phyloP scores from a whole-genome alignment of 2,329 filamentous ascomycete genomes.

The Botrytis sinoallii region DNA sequence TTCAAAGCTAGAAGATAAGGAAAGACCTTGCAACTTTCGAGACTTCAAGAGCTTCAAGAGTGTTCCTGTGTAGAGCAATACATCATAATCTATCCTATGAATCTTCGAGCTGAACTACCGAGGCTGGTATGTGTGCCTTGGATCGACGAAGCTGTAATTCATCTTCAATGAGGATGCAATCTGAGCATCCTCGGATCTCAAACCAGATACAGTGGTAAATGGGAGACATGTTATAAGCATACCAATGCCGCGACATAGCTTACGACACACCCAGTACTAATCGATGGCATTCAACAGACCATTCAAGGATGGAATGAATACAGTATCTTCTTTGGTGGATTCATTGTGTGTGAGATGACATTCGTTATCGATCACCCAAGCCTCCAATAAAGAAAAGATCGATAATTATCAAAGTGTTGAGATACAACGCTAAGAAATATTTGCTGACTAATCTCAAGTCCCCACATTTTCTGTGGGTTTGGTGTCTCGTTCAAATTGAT shows the following conservation, averaged over 20 bases:
- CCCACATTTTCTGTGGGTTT: background rate
- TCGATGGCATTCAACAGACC: background rate
- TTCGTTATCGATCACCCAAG: background rate
- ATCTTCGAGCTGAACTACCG: background rate
- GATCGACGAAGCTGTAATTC: background rate
- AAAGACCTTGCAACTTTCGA: background rate
- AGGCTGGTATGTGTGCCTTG: background rate
- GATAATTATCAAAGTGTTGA: background rate
- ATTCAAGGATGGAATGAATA: background rate
- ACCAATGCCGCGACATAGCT: background rate
- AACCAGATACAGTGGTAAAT: background rate
- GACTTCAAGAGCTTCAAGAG: background rate
- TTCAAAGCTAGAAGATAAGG: background rate
- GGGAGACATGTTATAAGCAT: background rate
- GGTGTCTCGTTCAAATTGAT: background rate
- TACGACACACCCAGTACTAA: background rate
- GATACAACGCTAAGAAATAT: background rate
- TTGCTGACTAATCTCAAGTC: background rate
- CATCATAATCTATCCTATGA: background rate
- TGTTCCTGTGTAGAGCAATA: background rate
- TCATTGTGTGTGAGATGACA: background rate
- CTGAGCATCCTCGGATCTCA: background rate
- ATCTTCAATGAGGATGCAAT: background rate
- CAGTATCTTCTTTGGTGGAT: no score
- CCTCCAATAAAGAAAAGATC: background rate